Evolutionary conservation across 1,139 yeast species (phyloP).

Genomic region (Hanseniaspora sp.): DNA sequence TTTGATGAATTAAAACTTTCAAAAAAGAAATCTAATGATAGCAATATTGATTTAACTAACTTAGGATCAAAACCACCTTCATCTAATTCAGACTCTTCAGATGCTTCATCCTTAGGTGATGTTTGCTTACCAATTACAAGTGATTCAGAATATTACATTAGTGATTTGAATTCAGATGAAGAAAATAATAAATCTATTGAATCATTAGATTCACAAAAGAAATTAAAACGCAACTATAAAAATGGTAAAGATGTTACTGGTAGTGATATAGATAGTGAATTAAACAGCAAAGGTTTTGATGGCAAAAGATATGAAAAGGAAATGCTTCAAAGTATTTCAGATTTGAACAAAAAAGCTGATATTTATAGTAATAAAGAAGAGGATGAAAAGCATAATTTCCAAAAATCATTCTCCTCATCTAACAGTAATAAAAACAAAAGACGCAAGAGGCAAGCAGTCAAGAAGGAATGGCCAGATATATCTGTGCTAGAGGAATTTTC

Average conservation of each 20-base stretch:
- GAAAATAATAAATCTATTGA: neutral
- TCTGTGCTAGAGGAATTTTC: conserved; percentile 64
- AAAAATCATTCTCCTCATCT: conserved; percentile 15
- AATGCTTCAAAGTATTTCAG: conserved; percentile 5
- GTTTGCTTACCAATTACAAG: conserved; percentile 60
- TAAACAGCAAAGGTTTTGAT: conserved; percentile 7
- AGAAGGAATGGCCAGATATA: conserved; percentile 68
- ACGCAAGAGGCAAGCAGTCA: conserved; percentile 21
- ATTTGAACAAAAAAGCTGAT: neutral
- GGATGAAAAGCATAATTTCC: conserved; percentile 7
- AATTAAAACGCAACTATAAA: neutral
- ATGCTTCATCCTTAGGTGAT: conserved; percentile 68
- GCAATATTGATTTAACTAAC: conserved; percentile 23
- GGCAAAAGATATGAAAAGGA: conserved; percentile 4
- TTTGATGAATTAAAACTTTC: conserved; percentile 18
- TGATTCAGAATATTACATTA: conserved; percentile 37
- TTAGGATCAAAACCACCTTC: conserved; percentile 56
- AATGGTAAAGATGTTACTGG: neutral
- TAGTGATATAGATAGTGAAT: conserved; percentile 17
- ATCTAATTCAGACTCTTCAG: conserved; percentile 46
- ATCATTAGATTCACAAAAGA: neutral
- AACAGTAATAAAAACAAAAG: conserved; percentile 19
- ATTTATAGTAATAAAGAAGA: conserved; percentile 2
- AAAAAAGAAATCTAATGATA: conserved; percentile 26
- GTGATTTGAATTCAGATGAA: conserved; percentile 9